These are phyloP conservation scores for Acacia melanoxylon DNA, from an alignment of 306 rosid genomes.

Conservation along the genomic window DNA sequence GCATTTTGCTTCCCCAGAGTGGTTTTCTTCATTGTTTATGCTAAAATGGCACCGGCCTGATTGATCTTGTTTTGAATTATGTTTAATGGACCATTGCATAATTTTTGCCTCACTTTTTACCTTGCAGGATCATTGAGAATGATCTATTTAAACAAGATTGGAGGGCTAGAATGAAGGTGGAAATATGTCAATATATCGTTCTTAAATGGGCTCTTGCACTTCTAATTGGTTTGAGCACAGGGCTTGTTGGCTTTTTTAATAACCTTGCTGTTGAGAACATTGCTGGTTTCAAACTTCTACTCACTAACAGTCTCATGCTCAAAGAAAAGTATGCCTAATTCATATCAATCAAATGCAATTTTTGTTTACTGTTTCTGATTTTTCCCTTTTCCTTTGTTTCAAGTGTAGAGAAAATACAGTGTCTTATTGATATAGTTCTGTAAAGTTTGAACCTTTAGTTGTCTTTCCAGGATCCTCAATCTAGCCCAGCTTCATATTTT, in stretches of 20 bases:
- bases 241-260: conserved; percentile 70
- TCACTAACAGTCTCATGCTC: conserved; percentile 64
- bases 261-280: conserved; percentile 81
- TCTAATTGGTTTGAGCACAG: conserved; percentile 68
- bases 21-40: not conserved
- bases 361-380: not conserved
- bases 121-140: conserved; percentile 69
- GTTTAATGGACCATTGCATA: not conserved
- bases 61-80: not conserved
- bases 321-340: conserved; percentile 44
- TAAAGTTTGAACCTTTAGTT: not conserved
- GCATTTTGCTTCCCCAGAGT: not conserved
- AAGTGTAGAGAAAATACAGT: not conserved
- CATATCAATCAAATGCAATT: not conserved
- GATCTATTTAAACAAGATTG: conserved; percentile 77
- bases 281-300: conserved; percentile 68
- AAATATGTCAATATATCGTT: conserved; percentile 55
- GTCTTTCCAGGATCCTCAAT: conserved; percentile 7
- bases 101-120: not conserved
- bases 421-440: not conserved
- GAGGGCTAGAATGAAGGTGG: conserved; percentile 61
- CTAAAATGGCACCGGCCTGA: not conserved
- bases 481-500: not conserved
- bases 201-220: conserved; percentile 79
- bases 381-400: not conserved